phyloP scores from a whole-genome alignment of 441 rosid genomes.

The Heliophila coronopifolia region DNA sequence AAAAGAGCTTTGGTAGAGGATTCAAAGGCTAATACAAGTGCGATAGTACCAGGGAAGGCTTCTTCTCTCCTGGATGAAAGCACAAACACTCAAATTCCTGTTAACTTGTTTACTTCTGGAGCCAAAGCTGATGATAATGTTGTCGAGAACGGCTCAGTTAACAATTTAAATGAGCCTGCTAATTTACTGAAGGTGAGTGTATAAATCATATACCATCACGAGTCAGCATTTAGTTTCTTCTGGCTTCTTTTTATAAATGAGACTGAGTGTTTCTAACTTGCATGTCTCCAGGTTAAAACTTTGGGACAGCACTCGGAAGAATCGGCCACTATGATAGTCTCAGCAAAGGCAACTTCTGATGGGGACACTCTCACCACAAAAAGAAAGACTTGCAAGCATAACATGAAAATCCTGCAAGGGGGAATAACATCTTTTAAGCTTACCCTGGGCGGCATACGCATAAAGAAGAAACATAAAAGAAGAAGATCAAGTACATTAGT shows the following conservation, averaged over 20 bases:
- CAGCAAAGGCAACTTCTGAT: constrained; percentile 16
- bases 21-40: constrained; percentile 4
- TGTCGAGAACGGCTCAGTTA: constrained; percentile 13
- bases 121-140: constrained; percentile 20
- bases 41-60: constrained; percentile 15
- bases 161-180: constrained; percentile 15
- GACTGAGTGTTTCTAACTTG: constrained; percentile 21
- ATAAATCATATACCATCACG: not conserved
- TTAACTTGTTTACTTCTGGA: constrained; percentile 16
- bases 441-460: constrained; percentile 33
- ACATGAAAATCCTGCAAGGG: constrained; percentile 29
- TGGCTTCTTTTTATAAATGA: not conserved
- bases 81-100: constrained; percentile 19
- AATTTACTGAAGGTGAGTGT: constrained; percentile 37
- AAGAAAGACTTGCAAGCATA: constrained; percentile 38
- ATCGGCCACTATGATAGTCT: constrained; percentile 7
- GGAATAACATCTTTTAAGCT: constrained; percentile 44
- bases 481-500: constrained; percentile 24
- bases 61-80: constrained; percentile 15
- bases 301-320: constrained; percentile 14
- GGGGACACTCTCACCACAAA: constrained; percentile 15
- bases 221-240: not conserved
- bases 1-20: constrained; percentile 28
- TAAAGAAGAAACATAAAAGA: constrained; percentile 48
- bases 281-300: constrained; percentile 31